Evolutionary conservation across 2,329 filamentous ascomycete species (phyloP), one percentile per base, ranked within the genome.

Genomic region (Sporothrix inflata): DNA sequence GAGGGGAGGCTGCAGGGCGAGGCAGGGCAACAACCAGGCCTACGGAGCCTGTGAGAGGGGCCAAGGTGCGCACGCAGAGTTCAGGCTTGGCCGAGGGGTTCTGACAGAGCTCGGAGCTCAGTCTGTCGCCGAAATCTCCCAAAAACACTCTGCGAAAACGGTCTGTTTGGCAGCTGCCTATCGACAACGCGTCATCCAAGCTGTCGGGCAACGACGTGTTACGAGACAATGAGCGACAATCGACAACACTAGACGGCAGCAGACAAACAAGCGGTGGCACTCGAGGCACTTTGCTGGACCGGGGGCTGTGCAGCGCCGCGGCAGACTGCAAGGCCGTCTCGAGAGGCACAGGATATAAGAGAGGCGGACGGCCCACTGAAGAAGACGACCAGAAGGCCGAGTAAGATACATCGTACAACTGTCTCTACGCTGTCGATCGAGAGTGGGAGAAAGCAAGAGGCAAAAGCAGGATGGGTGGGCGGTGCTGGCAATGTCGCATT

Each of bases 121-220:
- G 19, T 42, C 21, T 24, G 30, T 14, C 8, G 38, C 34, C 34
- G 34, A 63, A 19, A 16, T 3, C 12, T 27, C 8, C 8, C 21
- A 24, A 40, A 24, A 40, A 61, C 4, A 5, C 3, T 5, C 16
- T 14, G 9, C n/a, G n/a, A 47, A 14, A 27, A 27, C 19, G 45
- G 3, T 27, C 27, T 16, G 16, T n/a, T 67, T 53, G 49, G 24
- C 53, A 45, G 53, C 51, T 69, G 51, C 67, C 51, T 69, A 60
- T 69, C n/a, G n/a, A 47, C 67, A 69, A 63, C 51, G 27, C 67
- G 67, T 69, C 67, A 69, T 60, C 38, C 57, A 63, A 16, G 6
- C 4, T 21, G 30, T 27, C 45, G 30, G 42, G 34, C 66, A 45
- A 69, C 34, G n/a, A 24, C 14, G 27, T 12, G n/a, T 5, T 16